Evolutionary conservation across 176 grass and related monocot genomes (phyloP).

Genomic region (Raddia distichophylla): DNA sequence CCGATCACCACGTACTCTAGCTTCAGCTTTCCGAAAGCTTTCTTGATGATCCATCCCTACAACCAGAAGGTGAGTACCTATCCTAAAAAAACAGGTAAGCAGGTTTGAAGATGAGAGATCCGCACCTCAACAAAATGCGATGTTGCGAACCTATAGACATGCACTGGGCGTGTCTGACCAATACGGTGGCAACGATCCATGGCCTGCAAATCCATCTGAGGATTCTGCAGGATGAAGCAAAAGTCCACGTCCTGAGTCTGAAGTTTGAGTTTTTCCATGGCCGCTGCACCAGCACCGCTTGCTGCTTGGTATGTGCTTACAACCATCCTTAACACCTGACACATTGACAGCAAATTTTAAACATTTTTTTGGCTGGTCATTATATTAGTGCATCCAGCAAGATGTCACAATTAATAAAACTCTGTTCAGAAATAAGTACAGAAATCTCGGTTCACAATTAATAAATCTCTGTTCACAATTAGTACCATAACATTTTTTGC

Average conservation of each 20-base stretch:
- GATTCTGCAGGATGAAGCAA: conserved; percentile 67
- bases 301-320: too few relatives aligned
- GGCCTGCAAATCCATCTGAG: conserved; percentile 97
- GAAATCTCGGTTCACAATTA: too few relatives aligned
- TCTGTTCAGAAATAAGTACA: too few relatives aligned
- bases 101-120: not conserved
- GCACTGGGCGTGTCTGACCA: conserved; percentile 88
- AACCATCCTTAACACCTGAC: too few relatives aligned
- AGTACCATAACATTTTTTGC: not conserved
- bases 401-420: too few relatives aligned
- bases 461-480: too few relatives aligned
- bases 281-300: too few relatives aligned
- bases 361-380: too few relatives aligned
- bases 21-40: conserved; percentile 85
- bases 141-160: conserved; percentile 90
- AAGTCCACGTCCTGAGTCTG: not conserved
- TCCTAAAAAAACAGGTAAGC: not conserved
- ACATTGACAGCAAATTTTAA: too few relatives aligned
- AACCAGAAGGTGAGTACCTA: conserved; percentile 13
- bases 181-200: conserved; percentile 99
- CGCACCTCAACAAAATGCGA: conserved; percentile 84
- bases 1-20: conserved; percentile 93
- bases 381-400: too few relatives aligned
- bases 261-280: too few relatives aligned
- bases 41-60: conserved; percentile 88